Evolutionary conservation across 2,329 filamentous ascomycete genomes (phyloP).

Genomic region (Eurotiales sp.): DNA sequence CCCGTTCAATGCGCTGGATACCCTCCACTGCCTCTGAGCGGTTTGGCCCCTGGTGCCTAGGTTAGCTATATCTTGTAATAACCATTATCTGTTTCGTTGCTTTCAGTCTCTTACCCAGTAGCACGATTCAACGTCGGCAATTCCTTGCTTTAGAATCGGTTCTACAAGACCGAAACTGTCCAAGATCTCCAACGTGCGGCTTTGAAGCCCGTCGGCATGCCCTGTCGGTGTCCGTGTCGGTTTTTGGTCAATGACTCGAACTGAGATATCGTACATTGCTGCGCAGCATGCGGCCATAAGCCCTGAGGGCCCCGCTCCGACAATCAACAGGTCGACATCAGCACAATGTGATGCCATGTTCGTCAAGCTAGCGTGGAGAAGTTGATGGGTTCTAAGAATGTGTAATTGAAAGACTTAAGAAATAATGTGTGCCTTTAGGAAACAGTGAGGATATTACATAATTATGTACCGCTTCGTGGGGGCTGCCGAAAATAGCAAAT

Average conservation of each 20-base stretch:
- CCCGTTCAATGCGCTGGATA: not conserved
- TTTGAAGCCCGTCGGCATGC: constrained; percentile 57
- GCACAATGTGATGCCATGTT: constrained; percentile 3
- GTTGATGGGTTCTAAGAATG: too few relatives aligned
- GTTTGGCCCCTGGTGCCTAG: not conserved
- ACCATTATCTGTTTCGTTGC: not conserved
- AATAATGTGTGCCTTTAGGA: too few relatives aligned
- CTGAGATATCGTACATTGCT: constrained; percentile 17
- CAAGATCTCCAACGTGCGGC: constrained; percentile 66
- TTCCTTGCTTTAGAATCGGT: not conserved
- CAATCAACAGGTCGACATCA: constrained; percentile 31
- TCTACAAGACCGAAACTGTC: constrained; percentile 63
- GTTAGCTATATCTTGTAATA: too few relatives aligned
- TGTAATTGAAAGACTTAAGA: too few relatives aligned
- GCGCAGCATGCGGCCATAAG: constrained; percentile 38
- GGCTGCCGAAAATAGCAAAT: too few relatives aligned
- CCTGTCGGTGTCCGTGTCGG: constrained; percentile 22
- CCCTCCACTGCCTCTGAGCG: not conserved
- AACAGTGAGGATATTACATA: too few relatives aligned
- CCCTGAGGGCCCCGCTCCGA: constrained; percentile 44
- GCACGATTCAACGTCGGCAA: constrained; percentile 4
- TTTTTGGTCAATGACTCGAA: constrained; percentile 22
- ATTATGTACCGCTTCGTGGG: too few relatives aligned
- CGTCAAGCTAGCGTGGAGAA: too few relatives aligned
- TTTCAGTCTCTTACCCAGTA: constrained; percentile 5